phyloP scores from a whole-genome alignment of 106 monocot genomes.

The Ottelia alismoides region DNA sequence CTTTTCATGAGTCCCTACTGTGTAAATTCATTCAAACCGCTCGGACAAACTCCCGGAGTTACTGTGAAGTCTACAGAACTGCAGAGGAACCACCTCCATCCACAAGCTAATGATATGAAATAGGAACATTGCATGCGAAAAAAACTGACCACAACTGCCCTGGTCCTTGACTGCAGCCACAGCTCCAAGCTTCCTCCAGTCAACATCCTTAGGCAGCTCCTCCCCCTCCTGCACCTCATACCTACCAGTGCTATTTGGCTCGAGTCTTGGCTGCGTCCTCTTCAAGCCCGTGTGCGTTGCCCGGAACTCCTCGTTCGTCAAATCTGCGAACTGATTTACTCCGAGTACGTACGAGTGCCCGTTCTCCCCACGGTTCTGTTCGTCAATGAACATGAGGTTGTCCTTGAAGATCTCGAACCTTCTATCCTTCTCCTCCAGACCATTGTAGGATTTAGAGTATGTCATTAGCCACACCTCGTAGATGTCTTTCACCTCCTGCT shows the following conservation, averaged over 20 bases:
- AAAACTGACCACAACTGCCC: conserved; percentile 59
- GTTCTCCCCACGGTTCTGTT: conserved; percentile 58
- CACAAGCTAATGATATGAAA: no score
- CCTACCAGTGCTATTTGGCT: conserved; percentile 12
- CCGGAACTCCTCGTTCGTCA: conserved; percentile 84
- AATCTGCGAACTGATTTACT: conserved; percentile 82
- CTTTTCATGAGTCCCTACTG: no score
- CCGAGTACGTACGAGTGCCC: conserved; percentile 42
- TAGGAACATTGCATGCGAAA: no score
- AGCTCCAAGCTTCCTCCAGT: conserved; percentile 70
- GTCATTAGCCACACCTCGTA: conserved; percentile 36
- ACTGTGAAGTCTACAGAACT: no score
- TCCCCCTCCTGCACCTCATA: conserved; percentile 33
- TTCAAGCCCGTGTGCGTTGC: conserved; percentile 29
- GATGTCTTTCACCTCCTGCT: conserved; percentile 29
- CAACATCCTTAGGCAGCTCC: conserved; percentile 47
- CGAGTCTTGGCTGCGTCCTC: background rate
- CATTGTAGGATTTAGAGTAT: conserved; percentile 25
- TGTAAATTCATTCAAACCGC: no score
- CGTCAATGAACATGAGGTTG: conserved; percentile 69
- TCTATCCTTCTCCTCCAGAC: conserved; percentile 26
- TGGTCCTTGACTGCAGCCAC: conserved; percentile 65
- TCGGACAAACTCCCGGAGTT: no score
- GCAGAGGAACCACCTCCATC: no score
- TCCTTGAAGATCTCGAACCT: conserved; percentile 75